Evolutionary conservation across 1,284 basidiomycete genomes (phyloP).

Genomic region (Heterobasidion irregulare): DNA sequence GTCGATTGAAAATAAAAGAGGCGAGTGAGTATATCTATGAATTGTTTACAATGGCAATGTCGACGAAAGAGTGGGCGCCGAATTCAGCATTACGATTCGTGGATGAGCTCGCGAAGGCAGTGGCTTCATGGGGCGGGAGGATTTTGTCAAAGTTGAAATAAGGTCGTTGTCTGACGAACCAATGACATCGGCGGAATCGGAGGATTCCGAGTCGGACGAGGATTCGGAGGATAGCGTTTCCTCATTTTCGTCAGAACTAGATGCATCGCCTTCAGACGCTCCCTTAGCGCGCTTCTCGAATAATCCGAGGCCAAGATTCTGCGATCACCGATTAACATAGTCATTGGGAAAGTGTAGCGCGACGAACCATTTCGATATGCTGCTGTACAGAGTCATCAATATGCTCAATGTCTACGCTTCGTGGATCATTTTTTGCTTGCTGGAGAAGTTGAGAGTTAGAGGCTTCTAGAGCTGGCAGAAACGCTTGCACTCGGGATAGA

Average conservation of each 20-base stretch:
- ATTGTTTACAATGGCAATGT: not conserved
- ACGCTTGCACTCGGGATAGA: slow-evolving; percentile 51
- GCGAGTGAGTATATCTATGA: not conserved
- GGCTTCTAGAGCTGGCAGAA: slow-evolving; percentile 54
- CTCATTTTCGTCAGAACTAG: slow-evolving; percentile 9
- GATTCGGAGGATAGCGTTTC: slow-evolving; percentile 1
- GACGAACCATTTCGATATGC: slow-evolving; percentile 61
- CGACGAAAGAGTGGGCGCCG: not conserved
- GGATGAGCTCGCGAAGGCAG: slow-evolving; percentile 18
- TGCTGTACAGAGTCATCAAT: slow-evolving; percentile 33
- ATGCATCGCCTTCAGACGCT: slow-evolving; percentile 9
- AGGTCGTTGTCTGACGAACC: slow-evolving; percentile 9
- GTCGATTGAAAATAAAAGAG: not conserved
- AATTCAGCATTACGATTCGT: slow-evolving; percentile 16
- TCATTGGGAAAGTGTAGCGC: not conserved
- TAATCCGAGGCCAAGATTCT: slow-evolving; percentile 61
- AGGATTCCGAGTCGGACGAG: slow-evolving; percentile 3
- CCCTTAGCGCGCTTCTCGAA: slow-evolving; percentile 37
- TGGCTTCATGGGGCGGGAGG: slow-evolving; percentile 16
- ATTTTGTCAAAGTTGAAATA: slow-evolving; percentile 10
- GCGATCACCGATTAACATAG: not conserved
- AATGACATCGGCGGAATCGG: slow-evolving; percentile 8
- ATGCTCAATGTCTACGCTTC: slow-evolving; percentile 58
- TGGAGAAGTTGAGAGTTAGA: slow-evolving; percentile 47
- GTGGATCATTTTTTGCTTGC: slow-evolving; percentile 28